These are phyloP conservation scores for Harringtonia lauricola DNA, from an alignment of 2,329 filamentous ascomycete species.

Conservation along the genomic window DNA sequence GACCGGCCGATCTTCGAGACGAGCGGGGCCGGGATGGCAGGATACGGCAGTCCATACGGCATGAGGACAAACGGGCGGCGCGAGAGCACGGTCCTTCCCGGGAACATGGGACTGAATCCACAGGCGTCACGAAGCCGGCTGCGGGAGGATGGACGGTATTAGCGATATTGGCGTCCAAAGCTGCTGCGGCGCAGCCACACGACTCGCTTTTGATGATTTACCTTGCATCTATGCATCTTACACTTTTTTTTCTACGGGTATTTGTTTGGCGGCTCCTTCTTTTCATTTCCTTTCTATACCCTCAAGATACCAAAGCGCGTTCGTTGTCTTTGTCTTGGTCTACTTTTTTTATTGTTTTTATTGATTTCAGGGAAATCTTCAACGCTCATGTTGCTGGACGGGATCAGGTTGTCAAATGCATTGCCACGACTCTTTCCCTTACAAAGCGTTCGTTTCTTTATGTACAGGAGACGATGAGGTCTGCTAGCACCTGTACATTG, in stretches of 20 bases:
- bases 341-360: background rate
- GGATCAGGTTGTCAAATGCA: no score
- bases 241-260: constrained; percentile 1
- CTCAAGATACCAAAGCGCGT: constrained; percentile 2
- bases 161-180: constrained; percentile 11
- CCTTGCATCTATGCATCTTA: no score
- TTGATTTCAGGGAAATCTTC: no score
- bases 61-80: constrained; percentile 29
- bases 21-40: constrained; percentile 16
- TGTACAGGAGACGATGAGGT: no score
- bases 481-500: no score
- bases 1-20: constrained; percentile 25
- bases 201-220: constrained; percentile 5
- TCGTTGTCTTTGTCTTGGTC: background rate
- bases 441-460: no score
- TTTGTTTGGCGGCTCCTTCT: background rate
- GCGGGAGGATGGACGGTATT: constrained; percentile 42
- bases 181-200: constrained; percentile 8
- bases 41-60: constrained; percentile 24
- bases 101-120: constrained; percentile 32
- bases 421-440: background rate
- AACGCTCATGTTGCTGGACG: background rate
- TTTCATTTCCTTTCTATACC: constrained; percentile 7
- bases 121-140: constrained; percentile 42
- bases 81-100: constrained; percentile 47